phyloP scores from a whole-genome alignment of 495 filamentous ascomycete genomes.

The Xylaria nigripes region DNA sequence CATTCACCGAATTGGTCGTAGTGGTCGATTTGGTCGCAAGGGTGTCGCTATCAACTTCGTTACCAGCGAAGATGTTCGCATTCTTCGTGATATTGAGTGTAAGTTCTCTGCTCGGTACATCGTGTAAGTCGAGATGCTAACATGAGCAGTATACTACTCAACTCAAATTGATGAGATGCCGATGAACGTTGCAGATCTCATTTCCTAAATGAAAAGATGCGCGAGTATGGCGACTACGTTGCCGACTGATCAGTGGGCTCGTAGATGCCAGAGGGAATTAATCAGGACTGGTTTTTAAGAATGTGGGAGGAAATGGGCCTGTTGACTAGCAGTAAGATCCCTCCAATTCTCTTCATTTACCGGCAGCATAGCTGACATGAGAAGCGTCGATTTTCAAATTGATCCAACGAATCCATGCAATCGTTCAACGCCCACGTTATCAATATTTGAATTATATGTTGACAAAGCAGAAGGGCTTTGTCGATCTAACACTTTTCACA shows the following conservation, averaged over 20 bases:
- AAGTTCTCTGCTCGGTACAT: slow-evolving; percentile 22
- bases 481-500: no score
- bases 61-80: slow-evolving; percentile 93
- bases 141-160: slow-evolving; percentile 71
- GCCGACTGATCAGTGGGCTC: slow-evolving; percentile 8
- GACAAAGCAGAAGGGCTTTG: no score
- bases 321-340: slow-evolving; percentile 22
- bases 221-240: background rate
- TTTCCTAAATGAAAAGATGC: slow-evolving; percentile 22
- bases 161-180: slow-evolving; percentile 99
- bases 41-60: slow-evolving; percentile 99
- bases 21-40: slow-evolving; percentile 93
- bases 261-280: slow-evolving; percentile 10
- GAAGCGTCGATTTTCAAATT: slow-evolving; percentile 18
- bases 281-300: slow-evolving; percentile 6
- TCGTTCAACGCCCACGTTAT: background rate
- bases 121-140: slow-evolving; percentile 28
- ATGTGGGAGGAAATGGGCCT: slow-evolving; percentile 28
- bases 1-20: slow-evolving; percentile 95
- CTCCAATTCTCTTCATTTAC: background rate
- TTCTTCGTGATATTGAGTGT: slow-evolving; percentile 93
- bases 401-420: background rate
- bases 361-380: slow-evolving; percentile 7
- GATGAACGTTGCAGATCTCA: slow-evolving; percentile 78
- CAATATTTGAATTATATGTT: no score